phyloP scores from a whole-genome alignment of 352 stramenopile species.

The Thalassiosira allenii region DNA sequence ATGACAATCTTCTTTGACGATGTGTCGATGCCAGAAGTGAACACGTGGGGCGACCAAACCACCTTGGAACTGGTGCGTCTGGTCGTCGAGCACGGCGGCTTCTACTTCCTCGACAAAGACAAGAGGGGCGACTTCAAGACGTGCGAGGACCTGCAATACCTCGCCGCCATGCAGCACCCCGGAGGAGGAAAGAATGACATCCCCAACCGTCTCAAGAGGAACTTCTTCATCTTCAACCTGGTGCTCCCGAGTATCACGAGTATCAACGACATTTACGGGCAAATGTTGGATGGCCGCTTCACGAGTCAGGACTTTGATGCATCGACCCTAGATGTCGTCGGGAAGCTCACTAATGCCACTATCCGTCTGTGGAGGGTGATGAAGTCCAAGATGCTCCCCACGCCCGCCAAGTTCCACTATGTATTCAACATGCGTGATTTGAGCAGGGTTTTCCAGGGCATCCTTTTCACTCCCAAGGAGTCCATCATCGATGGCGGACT shows the following conservation, averaged over 20 bases:
- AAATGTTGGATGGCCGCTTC: constrained; percentile 97
- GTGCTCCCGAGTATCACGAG: constrained; percentile 96
- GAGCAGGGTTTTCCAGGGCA: constrained; percentile 97
- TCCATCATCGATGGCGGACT: constrained; percentile 92
- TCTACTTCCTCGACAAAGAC: constrained; percentile 98
- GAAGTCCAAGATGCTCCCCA: constrained; percentile 97
- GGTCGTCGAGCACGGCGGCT: constrained; percentile 95
- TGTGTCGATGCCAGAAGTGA: constrained; percentile 96
- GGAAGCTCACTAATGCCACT: constrained; percentile 94
- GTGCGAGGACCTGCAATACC: constrained; percentile 97
- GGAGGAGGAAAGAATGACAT: constrained; percentile 98
- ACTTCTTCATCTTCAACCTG: constrained; percentile 99
- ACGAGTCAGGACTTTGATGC: constrained; percentile 87
- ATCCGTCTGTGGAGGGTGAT: constrained; percentile 97
- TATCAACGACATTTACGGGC: constrained; percentile 99
- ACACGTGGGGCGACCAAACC: constrained; percentile 98
- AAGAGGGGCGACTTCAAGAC: constrained; percentile 98
- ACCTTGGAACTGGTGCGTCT: constrained; percentile 98
- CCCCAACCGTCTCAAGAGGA: constrained; percentile 98
- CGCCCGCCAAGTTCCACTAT: constrained; percentile 98
- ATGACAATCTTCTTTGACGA: constrained; percentile 99
- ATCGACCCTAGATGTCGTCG: constrained; percentile 90
- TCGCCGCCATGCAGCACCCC: constrained; percentile 97
- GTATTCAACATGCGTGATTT: constrained; percentile 99
- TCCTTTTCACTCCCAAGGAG: constrained; percentile 94